These are phyloP conservation scores for Cytospora chrysosperma DNA, from an alignment of 2,329 filamentous ascomycete genomes.

Conservation along the genomic window DNA sequence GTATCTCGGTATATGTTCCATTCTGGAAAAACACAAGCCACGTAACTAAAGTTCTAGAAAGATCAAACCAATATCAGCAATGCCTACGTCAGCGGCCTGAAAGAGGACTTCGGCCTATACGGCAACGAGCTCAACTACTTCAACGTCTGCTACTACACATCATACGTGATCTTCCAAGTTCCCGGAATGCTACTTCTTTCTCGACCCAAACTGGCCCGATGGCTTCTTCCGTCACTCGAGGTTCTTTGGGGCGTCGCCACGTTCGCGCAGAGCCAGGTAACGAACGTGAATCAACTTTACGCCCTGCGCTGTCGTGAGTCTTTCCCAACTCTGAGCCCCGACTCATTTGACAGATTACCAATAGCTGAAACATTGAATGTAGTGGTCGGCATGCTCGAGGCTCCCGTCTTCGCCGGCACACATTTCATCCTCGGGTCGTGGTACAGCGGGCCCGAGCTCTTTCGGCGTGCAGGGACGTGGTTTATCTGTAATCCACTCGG, in stretches of 20 bases:
- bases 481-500: constrained; percentile 33
- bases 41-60: constrained; percentile 4
- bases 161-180: constrained; percentile 38
- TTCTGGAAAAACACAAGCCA: neutral
- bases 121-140: constrained; percentile 42
- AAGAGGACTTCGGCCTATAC: constrained; percentile 39
- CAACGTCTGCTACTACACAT: constrained; percentile 41
- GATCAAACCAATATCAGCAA: constrained; percentile 38
- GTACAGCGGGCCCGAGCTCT: constrained; percentile 32
- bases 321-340: neutral
- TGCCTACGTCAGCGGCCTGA: constrained; percentile 40
- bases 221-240: constrained; percentile 33
- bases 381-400: constrained; percentile 35
- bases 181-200: constrained; percentile 35
- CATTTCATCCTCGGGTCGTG: constrained; percentile 35
- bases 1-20: constrained; percentile 30
- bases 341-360: neutral
- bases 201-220: constrained; percentile 33
- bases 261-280: constrained; percentile 32
- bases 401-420: constrained; percentile 35
- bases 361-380: neutral
- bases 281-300: constrained; percentile 34
- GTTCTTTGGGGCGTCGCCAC: constrained; percentile 35
- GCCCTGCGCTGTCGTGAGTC: constrained; percentile 29
- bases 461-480: constrained; percentile 33